Evolutionary conservation across 2,329 filamentous ascomycete species (phyloP).

Genomic region (Monilinia fructicola): DNA sequence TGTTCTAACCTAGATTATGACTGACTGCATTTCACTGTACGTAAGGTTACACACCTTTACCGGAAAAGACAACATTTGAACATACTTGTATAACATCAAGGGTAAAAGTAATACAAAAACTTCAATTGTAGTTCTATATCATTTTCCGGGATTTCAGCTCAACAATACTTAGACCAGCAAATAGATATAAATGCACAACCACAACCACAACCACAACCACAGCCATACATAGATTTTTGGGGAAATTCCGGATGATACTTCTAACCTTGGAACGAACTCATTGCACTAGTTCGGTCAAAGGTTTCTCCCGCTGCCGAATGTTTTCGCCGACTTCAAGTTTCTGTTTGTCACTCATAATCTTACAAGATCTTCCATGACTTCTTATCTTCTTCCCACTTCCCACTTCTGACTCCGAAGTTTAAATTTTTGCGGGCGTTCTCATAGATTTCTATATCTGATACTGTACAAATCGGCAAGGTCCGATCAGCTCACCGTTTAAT

Average conservation of each 20-base stretch:
- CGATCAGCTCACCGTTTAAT: slow-evolving; percentile 1
- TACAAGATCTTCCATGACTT: no score
- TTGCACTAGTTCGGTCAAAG: background rate
- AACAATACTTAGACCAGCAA: background rate
- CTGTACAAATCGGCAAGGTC: background rate
- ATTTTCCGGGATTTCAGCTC: background rate
- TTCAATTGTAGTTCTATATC: background rate
- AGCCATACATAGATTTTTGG: no score
- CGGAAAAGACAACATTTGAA: background rate
- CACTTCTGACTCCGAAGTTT: background rate
- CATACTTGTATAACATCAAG: no score
- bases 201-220: no score
- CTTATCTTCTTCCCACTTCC: slow-evolving; percentile 10
- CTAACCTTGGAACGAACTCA: no score
- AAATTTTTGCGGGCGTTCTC: background rate
- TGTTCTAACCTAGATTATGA: background rate
- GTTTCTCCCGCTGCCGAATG: background rate
- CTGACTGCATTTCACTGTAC: background rate
- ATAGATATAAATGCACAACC: background rate
- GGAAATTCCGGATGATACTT: background rate
- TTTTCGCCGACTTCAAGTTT: background rate
- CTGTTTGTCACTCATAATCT: background rate
- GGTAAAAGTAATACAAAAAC: no score
- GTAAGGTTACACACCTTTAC: background rate
- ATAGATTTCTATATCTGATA: background rate